Base-by-base conservation (phyloP, 225 moss, liverwort and hornwort genomes). In the Sphagnum contortum region DNA sequence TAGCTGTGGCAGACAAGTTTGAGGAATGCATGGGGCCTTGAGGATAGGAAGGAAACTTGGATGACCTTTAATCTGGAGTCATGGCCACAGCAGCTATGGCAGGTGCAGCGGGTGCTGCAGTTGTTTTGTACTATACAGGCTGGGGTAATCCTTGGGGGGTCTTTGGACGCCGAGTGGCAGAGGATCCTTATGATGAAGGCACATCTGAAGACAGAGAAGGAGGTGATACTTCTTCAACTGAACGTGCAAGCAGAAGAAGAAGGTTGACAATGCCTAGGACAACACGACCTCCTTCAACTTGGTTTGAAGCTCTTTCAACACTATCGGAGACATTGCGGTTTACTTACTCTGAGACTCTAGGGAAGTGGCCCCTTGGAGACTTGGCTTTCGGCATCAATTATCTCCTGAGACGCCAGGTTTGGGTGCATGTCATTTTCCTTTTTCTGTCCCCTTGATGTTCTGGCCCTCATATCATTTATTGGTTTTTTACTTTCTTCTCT, bases 281-380 rank as follows among this genome's bases (percentile, higher is more conserved):
- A 68, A 85, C 90, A 55, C 81, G 96, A 67, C 88, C 96, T 12
- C 96, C 96, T 9, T 92, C 92, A 29, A 98, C 96, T 64, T 98
- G 96, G 96, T 98, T 85, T 68, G 96, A 98, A 78, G 96, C 96
- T 66, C 78, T 98, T 47, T 93, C 96, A 29, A 98, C 92, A 9
- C 77, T 98, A 48, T 85, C 96, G 7, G 96, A 98, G 75, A 98
- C 96, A 57, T 69, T 98, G 57, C 86, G 96, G 49, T 98, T 98
- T 65, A 98, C 96, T 2, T 98, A 98, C 65, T 88, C 96, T 5
- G 96, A 98, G 81, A 98, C 96, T 67, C 79, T 98, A 50, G 96
- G 96, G 57, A 98, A 98, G 76, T 98, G 96, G 96, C 96, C 96
- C 13, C 92, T 98, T 58, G 96, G 96, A 11, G 96, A 98, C 64